Evolutionary conservation across 2,329 filamentous ascomycete genomes (phyloP), one percentile per base, ranked within the genome.

Genomic region (Exophiala spinifera): DNA sequence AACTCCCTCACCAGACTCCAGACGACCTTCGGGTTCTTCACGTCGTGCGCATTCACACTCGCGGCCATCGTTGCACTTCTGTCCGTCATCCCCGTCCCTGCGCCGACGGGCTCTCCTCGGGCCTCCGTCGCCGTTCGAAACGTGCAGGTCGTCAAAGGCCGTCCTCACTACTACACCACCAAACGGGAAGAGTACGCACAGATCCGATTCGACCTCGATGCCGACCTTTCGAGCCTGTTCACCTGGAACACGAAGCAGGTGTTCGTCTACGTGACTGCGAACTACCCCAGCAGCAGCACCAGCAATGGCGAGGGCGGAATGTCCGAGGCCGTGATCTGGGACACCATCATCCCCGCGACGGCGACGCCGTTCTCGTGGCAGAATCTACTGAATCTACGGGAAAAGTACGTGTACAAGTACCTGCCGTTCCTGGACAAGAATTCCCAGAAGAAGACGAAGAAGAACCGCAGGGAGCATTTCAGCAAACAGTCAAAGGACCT

Each of bases 171-270:
- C 80, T 96, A 97, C 79, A 89, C 86, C 63, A 79, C 82, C 48
- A 95, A 94, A 72, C 89, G 88, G 73, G 91, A 97, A 74, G 94
- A 99, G 74, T 97, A 96, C 72, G 94, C 92, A 64, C 85, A 94
- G 69, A 87, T 99, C 69, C 87, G 86, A 70, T 99, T 99, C 79
- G 89, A 91, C 66, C 81, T 99, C 56, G 88, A 96, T 67, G 88
- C 91, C 49, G 92, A 99, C 75, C 82, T 99, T 57, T 87, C 85
- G 57, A 87, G 87, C 40, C 88, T 99, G 65, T 97, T 97, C 81
- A 95, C 89, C 68, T 99, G 92, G 94, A 99, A 99, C 79, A 99
- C 95, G 17, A 99, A 99, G 74, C 89, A 97, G 75, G 77, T 99
- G 66, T 99, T 97, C 75, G 85, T 96, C 71, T 99, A 96, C 76